Evolutionary conservation across 768 basidiomycete genomes (phyloP).

Genomic region (Gloeopeniophorella convolvens): DNA sequence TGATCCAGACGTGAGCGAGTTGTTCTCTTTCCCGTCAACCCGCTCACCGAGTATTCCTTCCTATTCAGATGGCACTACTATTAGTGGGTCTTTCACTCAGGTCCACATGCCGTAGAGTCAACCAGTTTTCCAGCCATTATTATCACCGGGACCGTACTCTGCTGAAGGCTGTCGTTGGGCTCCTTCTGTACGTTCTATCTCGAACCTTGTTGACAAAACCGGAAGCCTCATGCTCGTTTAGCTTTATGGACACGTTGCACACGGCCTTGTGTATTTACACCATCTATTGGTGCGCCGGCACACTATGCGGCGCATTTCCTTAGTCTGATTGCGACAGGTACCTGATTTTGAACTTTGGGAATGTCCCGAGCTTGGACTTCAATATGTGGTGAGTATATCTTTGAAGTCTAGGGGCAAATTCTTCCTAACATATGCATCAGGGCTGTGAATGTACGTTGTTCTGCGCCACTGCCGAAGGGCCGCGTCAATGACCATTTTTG

Average conservation of each 20-base stretch:
- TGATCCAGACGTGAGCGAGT: slow-evolving; percentile 3
- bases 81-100: background rate
- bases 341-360: slow-evolving; percentile 39
- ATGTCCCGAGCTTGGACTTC: slow-evolving; percentile 31
- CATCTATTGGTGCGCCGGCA: slow-evolving; percentile 37
- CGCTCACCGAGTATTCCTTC: background rate
- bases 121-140: background rate
- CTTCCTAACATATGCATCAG: slow-evolving; percentile 2
- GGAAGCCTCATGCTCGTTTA: slow-evolving; percentile 9
- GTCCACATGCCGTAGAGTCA: background rate
- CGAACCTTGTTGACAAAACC: no score
- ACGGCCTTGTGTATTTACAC: slow-evolving; percentile 38
- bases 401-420: background rate
- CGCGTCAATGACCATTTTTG: background rate
- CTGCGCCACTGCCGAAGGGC: slow-evolving; percentile 22
- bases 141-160: background rate
- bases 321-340: slow-evolving; percentile 31
- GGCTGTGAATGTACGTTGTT: slow-evolving; percentile 21
- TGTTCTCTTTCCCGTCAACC: background rate
- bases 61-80: slow-evolving; percentile 1
- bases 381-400: slow-evolving; percentile 35
- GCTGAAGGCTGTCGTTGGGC: background rate
- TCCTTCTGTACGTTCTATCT: background rate
- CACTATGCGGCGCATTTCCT: background rate
- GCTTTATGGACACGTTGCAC: slow-evolving; percentile 40